These are phyloP conservation scores for Candida tetrigidarum DNA, from an alignment of 1,139 yeast genomes.

Conservation along the genomic window DNA sequence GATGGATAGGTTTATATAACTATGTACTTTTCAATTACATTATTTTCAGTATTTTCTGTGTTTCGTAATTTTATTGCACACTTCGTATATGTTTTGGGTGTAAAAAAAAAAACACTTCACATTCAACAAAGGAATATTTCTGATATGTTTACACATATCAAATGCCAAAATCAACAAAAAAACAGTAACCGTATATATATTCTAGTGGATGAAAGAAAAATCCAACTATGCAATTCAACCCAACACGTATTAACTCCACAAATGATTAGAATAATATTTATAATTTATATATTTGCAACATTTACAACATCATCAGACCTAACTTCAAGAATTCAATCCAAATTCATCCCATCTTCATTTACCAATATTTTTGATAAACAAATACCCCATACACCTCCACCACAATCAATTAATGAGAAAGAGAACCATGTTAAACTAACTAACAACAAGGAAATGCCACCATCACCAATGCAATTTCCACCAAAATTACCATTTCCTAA, in stretches of 20 bases:
- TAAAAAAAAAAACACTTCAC: background rate
- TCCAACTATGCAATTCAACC: background rate
- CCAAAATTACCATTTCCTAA: slow-evolving; percentile 60
- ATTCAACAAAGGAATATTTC: background rate
- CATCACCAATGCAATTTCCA: slow-evolving; percentile 17
- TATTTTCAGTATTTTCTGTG: too few relatives aligned
- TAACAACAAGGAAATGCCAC: slow-evolving; percentile 7
- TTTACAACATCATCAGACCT: slow-evolving; percentile 2
- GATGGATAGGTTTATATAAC: background rate
- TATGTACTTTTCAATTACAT: background rate
- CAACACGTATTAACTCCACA: too few relatives aligned
- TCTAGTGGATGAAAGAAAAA: background rate
- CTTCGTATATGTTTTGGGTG: background rate
- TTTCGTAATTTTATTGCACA: too few relatives aligned
- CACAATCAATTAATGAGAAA: too few relatives aligned
- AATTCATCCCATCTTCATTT: slow-evolving; percentile 8
- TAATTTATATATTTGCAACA: background rate
- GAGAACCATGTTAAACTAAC: too few relatives aligned
- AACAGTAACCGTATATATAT: too few relatives aligned
- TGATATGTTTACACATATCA: slow-evolving; percentile 1
- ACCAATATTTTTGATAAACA: slow-evolving; percentile 5
- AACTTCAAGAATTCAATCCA: slow-evolving; percentile 4
- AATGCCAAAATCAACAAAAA: too few relatives aligned
- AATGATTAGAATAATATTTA: slow-evolving; percentile 1
- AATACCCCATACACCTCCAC: slow-evolving; percentile 1